A percentile compares a stretch with the other conserved stretches of the same genome.
phyloP scores from a whole-genome alignment of 441 rosid species.

The Pelargonium cotyledonis region DNA sequence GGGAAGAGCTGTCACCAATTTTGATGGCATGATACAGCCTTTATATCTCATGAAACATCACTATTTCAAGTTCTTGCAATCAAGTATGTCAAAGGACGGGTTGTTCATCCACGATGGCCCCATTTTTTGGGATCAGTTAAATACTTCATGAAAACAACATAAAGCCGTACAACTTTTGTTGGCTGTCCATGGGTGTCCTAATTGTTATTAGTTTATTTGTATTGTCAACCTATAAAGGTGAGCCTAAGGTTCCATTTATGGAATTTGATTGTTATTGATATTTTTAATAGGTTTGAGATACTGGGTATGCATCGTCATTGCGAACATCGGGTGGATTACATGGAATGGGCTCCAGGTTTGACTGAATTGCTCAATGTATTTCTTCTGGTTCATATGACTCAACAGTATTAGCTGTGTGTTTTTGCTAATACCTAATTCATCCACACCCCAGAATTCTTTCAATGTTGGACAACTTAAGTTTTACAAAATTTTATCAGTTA shows the following conservation, averaged over 20 bases:
- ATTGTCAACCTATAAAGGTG: neutral
- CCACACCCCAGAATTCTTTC: neutral
- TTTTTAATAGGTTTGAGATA: conserved; percentile 53
- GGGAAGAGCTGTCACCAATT: neutral
- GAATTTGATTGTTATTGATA: conserved; percentile 10
- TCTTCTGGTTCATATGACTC: conserved; percentile 8
- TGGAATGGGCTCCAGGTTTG: conserved; percentile 99
- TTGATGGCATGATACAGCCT: neutral
- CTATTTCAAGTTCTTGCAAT: neutral
- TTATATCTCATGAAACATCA: neutral
- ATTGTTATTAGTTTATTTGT: neutral
- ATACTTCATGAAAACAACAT: neutral
- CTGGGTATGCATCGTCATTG: conserved; percentile 80
- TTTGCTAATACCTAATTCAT: neutral
- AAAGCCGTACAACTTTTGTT: neutral
- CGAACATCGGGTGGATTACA: conserved; percentile 84
- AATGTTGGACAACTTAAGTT: neutral
- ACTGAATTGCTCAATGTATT: conserved; percentile 9
- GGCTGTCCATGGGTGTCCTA: neutral
- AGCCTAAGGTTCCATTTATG: conserved; percentile 15
- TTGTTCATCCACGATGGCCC: neutral
- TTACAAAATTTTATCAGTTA: neutral
- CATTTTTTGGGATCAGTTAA: neutral
- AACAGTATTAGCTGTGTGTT: neutral
- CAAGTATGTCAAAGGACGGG: neutral